A percentile compares a stretch with the other conserved stretches of the same genome.
Conservation (phyloP, 345 rosid species). For the Bretschneidera sinensis region DNA sequence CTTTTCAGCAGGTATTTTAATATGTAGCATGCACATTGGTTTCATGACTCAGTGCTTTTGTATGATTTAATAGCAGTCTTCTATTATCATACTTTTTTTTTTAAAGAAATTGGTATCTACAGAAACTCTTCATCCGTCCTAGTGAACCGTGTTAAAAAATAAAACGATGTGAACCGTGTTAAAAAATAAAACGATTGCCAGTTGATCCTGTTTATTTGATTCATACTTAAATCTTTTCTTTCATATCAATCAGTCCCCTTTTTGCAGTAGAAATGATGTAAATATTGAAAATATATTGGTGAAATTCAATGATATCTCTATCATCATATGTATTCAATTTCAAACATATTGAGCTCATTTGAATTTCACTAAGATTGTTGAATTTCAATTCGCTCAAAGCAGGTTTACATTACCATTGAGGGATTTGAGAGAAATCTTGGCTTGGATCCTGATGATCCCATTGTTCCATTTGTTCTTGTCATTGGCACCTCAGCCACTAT, state of each 20-base stretch:
- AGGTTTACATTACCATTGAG: constrained; percentile 53
- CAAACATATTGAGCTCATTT: constrained; percentile 7
- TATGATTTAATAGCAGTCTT: constrained; percentile 6
- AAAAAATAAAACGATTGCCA: neutral
- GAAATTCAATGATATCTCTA: neutral
- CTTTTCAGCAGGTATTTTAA: constrained; percentile 62
- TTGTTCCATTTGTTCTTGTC: constrained; percentile 60
- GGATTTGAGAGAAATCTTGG: constrained; percentile 71
- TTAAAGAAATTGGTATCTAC: neutral
- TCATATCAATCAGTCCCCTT: neutral
- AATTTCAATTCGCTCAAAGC: too few species aligned
- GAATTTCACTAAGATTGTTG: too few species aligned
- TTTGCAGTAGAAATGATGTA: constrained; percentile 1
- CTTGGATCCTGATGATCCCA: constrained; percentile 81
- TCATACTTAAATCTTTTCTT: constrained; percentile 9
- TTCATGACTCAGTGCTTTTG: neutral
- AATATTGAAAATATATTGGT: neutral
- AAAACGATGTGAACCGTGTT: too few species aligned
- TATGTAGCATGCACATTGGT: constrained; percentile 15
- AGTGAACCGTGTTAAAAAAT: neutral
- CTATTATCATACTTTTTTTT: neutral
- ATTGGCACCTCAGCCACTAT: constrained; percentile 64
- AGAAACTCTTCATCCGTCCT: too few species aligned
- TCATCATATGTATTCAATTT: neutral
- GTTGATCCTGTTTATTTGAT: constrained; percentile 2